A percentile compares a stretch with the other conserved stretches of the same genome.
Conservation (phyloP, 2,329 filamentous ascomycete species). For the Zymoseptoria brevis region DNA sequence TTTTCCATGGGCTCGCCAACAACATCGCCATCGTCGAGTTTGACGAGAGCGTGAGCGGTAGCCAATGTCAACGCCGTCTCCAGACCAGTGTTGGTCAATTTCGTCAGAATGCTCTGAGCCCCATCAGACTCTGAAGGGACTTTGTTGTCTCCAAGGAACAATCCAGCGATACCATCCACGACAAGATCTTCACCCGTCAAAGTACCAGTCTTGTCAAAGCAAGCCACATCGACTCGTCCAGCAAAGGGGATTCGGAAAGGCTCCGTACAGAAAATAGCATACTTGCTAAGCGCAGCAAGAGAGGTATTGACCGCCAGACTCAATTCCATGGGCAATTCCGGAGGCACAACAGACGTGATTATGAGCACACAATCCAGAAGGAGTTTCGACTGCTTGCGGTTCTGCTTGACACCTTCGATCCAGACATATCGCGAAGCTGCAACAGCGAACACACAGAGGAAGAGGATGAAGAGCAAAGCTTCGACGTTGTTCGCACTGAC, state of each 20-base stretch:
- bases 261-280: conserved; percentile 97
- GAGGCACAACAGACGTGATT: conserved; percentile 95
- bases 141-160: conserved; percentile 62
- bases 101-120: conserved; percentile 69
- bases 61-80: conserved; percentile 90
- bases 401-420: conserved; percentile 88
- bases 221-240: conserved; percentile 89
- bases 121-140: conserved; percentile 64
- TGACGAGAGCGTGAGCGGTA: conserved; percentile 90
- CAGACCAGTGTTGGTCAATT: conserved; percentile 61
- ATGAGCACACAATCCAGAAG: conserved; percentile 96
- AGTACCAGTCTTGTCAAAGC: conserved; percentile 98
- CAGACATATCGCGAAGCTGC: conserved; percentile 99
- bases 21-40: conserved; percentile 91
- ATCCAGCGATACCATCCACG: conserved; percentile 90
- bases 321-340: conserved; percentile 95
- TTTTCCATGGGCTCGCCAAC: conserved; percentile 99
- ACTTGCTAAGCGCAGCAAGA: conserved; percentile 86
- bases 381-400: conserved; percentile 94
- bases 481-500: conserved; percentile 98
- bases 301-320: conserved; percentile 96
- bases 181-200: conserved; percentile 93
- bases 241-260: conserved; percentile 97
- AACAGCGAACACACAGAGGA: conserved; percentile 90
- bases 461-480: conserved; percentile 93